Evolutionary conservation across 179 eudicot species (phyloP), one percentile per base, ranked within the genome.

Genomic region (Nepenthes alata): DNA sequence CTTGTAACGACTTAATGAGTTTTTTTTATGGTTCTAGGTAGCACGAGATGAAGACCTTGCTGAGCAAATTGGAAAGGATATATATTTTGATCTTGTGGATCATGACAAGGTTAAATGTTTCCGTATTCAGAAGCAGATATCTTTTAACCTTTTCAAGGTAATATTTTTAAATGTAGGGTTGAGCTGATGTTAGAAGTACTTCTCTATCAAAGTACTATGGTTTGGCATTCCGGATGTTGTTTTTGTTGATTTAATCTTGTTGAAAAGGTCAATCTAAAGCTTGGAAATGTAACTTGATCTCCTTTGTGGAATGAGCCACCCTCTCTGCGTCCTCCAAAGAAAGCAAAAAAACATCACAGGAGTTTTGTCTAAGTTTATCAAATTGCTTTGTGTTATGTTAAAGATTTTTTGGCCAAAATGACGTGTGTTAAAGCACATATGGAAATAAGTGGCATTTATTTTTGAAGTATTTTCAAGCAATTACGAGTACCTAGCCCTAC

Each of bases 71-170:
- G 95, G 97, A 67, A 81, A 72, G 53, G 81, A 81, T 78, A 80
- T 87, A 50, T 82, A 84, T 62, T 89, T 89, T 76, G 96, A 89
- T 74, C 88, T 89, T 58, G 95, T 86, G 50, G 91, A 89, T 77
- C 95, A 84, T 75, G 91, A 89, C 67, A 89, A 82, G 79, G 91
- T 87, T 62, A 76, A 75, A 66, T 74, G 87, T 64, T 86, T 89
- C 44, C 84, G 91, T 53, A 80, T 89, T 61, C 95, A 81, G 77
- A 89, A 89, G 79, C 86, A 78, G 67, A 79, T 75, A 80, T 75
- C 85, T 37, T 89, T 89, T 48, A 84, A 76, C 66, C 72, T 71
- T 66, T 89, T 89, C 78, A 84, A 89, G 95, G 96, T 86, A 66
- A 16, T 10, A 3, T 55, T 55, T 47, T 44, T 4, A 41, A 41